Evolutionary conservation across 169 alveolate species (phyloP).

Genomic region (Cyclospora cayetanensis): DNA sequence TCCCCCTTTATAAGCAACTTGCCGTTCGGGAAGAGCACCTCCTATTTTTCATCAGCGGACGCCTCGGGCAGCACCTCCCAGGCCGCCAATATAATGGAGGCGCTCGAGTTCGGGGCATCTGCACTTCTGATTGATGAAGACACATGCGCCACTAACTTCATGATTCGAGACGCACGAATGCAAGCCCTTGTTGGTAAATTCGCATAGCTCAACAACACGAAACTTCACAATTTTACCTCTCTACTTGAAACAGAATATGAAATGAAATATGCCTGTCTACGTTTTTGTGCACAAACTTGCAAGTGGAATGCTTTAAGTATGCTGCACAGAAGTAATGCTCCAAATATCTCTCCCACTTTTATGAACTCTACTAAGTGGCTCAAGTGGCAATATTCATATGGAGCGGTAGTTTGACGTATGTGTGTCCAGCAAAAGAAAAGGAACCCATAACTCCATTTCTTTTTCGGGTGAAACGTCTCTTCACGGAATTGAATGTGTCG

Average conservation of each 20-base stretch:
- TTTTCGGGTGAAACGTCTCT: constrained; percentile 64
- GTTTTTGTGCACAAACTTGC: no score
- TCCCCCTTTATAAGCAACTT: constrained; percentile 81
- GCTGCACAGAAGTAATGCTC: no score
- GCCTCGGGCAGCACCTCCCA: constrained; percentile 86
- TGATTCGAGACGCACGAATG: constrained; percentile 76
- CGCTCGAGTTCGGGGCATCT: constrained; percentile 82
- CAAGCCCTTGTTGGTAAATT: constrained; percentile 72
- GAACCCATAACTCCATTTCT: constrained; percentile 80
- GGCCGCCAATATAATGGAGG: constrained; percentile 86
- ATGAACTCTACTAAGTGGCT: no score
- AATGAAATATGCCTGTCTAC: no score
- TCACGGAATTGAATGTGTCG: not conserved
- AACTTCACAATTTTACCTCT: no score
- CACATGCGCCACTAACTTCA: constrained; percentile 82
- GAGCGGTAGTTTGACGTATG: no score
- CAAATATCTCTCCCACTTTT: no score
- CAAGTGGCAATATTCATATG: no score
- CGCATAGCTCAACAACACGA: no score
- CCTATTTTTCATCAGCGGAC: constrained; percentile 71
- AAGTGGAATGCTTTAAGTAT: no score
- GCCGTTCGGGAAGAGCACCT: constrained; percentile 78
- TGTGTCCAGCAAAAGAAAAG: constrained; percentile 65
- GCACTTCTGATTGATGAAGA: constrained; percentile 81
- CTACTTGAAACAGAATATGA: no score